Base-by-base conservation (phyloP, 805 yeast genomes). In the Lipomyces orientalis region DNA sequence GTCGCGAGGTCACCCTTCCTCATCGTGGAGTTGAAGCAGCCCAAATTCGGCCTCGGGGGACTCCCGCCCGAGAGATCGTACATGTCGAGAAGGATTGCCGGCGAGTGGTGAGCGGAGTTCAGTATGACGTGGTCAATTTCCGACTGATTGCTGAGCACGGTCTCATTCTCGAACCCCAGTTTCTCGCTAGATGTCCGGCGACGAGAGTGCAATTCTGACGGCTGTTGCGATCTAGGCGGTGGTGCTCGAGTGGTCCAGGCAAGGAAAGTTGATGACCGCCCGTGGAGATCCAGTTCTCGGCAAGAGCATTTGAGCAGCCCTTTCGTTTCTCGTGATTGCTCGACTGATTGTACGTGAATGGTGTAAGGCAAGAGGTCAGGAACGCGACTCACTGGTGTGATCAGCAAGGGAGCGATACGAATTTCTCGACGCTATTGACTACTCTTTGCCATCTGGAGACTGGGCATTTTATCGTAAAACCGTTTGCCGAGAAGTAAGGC, bases 31-130 rank as follows among this genome's bases (percentile, higher is more conserved):
- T 10, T 29, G 19, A 16, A 59, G n/a, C 33, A 37, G 25, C 12
- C 25, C 49, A 8, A 35, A n/a, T 33, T 29, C 58, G 33, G 43
- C 58, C 9, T 54, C 29, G 19, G 22, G 16, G 51, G 4, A 16
- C 19, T 54, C 10, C 14, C 22, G 12, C 43, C 58, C 46, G 56
- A 37, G 4, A 64, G 58, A 46, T 60, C 62, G 31, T 49, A 46
- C 34, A 46, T 43, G 31, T 66, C 69, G n/a, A 66, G 60, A 16
- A 62, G 58, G 55, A 66, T 62, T 7, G 63, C 34, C 14, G 68
- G 65, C 63, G 68, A 60, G 52, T 54, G 29, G 16, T 0, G 56
- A 6, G 33, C 7, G 10, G 31, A 1, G 33, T 25, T 25, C n/a
- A 31, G 6, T n/a, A n/a, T n/a, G 33, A 52, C 16, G n/a, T 29